Evolutionary conservation across 208 protist genomes (phyloP).

Genomic region (Leishmania guyanensis): DNA sequence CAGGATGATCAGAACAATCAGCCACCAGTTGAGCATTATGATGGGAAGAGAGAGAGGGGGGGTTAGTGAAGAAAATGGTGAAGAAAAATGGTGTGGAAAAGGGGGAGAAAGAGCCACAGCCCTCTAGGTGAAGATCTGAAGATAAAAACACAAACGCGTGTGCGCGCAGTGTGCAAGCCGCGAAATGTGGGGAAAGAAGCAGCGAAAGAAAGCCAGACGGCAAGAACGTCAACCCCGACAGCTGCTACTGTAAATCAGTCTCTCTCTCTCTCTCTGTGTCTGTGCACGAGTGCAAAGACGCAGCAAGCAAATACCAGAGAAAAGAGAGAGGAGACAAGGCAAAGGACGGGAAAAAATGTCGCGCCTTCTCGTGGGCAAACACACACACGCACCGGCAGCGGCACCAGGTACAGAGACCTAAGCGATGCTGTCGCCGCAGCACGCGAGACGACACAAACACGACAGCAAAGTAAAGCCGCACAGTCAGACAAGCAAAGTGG

Average conservation of each 20-base stretch:
- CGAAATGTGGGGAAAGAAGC: not conserved
- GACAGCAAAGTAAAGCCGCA: not conserved
- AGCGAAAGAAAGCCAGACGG: not conserved
- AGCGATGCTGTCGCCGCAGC: not conserved
- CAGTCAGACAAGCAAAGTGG: not conserved
- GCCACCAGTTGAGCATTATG: constrained; percentile 84
- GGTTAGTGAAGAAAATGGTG: not conserved
- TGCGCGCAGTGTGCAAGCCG: not conserved
- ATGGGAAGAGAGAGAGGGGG: not conserved
- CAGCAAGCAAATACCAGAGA: constrained; percentile 2
- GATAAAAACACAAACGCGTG: not conserved
- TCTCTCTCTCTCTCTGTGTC: not conserved
- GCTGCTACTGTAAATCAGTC: not conserved
- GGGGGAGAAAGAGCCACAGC: not conserved
- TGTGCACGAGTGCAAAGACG: not conserved
- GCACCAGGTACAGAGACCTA: not conserved
- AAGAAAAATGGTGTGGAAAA: not conserved
- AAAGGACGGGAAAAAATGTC: not conserved
- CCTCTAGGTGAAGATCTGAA: not conserved
- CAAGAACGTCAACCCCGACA: not conserved
- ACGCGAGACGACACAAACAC: not conserved
- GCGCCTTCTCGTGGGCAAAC: not conserved
- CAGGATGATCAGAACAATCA: constrained; percentile 76
- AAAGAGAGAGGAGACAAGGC: not conserved
- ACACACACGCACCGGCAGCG: not conserved